Evolutionary conservation across 495 filamentous ascomycete species (phyloP).

Genomic region (Halenospora varia): DNA sequence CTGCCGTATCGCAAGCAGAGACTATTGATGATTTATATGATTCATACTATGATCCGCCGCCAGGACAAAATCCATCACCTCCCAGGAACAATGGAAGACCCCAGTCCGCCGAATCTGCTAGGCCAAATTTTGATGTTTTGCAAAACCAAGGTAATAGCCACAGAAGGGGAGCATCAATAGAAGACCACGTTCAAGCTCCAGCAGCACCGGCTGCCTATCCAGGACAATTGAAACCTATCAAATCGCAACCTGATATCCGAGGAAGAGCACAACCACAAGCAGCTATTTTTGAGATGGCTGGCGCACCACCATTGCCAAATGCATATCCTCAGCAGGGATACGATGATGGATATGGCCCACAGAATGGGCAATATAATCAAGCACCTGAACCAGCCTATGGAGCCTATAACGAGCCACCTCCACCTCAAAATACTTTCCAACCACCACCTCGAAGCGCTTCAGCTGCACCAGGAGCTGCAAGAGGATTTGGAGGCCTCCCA

Average conservation of each 20-base stretch:
- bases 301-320: constrained; percentile 43
- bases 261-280: constrained; percentile 45
- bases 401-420: constrained; percentile 6
- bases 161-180: constrained; percentile 32
- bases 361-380: constrained; percentile 27
- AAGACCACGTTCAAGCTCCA: constrained; percentile 50
- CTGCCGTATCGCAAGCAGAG: constrained; percentile 7
- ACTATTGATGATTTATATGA: constrained; percentile 51
- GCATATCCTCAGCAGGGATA: constrained; percentile 32
- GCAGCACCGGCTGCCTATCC: constrained; percentile 32
- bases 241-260: constrained; percentile 67
- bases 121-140: constrained; percentile 72
- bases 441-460: constrained; percentile 29
- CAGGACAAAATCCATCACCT: not conserved
- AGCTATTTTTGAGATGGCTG: constrained; percentile 67
- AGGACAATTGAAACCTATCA: constrained; percentile 43
- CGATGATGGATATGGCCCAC: constrained; percentile 27
- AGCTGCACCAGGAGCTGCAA: constrained; percentile 16
- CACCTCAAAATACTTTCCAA: constrained; percentile 17
- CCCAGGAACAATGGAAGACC: constrained; percentile 8
- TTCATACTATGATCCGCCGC: constrained; percentile 45
- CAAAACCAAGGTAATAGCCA: constrained; percentile 28
- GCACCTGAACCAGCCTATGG: constrained; percentile 24
- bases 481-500: constrained; percentile 19
- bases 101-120: constrained; percentile 45